A percentile compares a stretch with the other conserved stretches of the same genome.
These are phyloP conservation scores for Craspedostauros australis DNA, from an alignment of 108 stramenopile species.

Conservation along the genomic window DNA sequence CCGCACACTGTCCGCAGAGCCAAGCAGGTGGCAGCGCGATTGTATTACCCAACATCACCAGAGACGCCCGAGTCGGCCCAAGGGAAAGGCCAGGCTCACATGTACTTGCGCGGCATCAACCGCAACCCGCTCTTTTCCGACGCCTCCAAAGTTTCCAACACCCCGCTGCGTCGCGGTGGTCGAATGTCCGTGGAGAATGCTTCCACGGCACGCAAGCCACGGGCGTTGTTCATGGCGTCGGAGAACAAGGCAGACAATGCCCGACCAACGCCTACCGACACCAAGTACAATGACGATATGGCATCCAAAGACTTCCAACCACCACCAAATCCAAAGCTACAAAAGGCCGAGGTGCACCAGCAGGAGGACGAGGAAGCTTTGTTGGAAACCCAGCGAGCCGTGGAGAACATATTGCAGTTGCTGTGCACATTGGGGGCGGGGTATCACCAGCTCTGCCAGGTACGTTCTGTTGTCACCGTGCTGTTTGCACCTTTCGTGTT, in stretches of 20 bases:
- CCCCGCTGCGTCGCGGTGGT: slow-evolving; percentile 27
- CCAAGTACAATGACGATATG: no score
- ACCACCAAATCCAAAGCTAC: no score
- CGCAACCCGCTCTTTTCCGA: slow-evolving; percentile 17
- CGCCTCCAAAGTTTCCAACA: slow-evolving; percentile 20
- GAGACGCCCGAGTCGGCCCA: slow-evolving; percentile 26
- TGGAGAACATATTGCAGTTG: slow-evolving; percentile 42
- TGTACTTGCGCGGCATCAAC: slow-evolving; percentile 13
- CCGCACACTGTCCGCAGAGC: slow-evolving; percentile 34
- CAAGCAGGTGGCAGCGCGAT: slow-evolving; percentile 39
- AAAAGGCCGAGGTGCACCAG: not conserved
- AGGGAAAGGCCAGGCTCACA: not conserved
- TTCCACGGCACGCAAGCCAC: slow-evolving; percentile 24
- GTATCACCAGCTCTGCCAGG: slow-evolving; percentile 55
- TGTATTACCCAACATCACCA: slow-evolving; percentile 51
- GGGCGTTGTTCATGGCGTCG: slow-evolving; percentile 15
- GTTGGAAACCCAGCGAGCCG: slow-evolving; percentile 22
- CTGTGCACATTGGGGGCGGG: slow-evolving; percentile 55
- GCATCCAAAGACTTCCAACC: no score
- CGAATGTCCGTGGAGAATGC: slow-evolving; percentile 24
- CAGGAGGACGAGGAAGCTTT: slow-evolving; percentile 16
- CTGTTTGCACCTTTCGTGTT: not conserved
- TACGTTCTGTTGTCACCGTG: slow-evolving; percentile 13
- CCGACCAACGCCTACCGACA: no score
- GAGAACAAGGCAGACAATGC: no score